Evolutionary conservation across 768 basidiomycete genomes (phyloP).

Genomic region (Boletus patriciae): DNA sequence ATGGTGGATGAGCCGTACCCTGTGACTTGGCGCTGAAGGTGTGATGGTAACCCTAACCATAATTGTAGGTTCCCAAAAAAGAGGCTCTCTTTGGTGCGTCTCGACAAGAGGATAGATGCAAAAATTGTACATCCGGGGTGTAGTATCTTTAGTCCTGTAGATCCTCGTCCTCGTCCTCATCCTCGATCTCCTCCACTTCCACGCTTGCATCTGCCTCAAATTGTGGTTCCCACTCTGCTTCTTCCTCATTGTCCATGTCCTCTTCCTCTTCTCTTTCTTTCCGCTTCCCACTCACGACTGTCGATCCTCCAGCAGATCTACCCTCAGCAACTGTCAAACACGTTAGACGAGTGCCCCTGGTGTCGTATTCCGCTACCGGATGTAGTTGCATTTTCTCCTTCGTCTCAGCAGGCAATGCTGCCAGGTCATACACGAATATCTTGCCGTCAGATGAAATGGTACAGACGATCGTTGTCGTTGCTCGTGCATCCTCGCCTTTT

Average conservation of each 20-base stretch:
- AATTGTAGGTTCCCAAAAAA: slow-evolving; percentile 10
- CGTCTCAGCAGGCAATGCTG: slow-evolving; percentile 40
- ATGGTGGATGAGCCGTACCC: slow-evolving; percentile 22
- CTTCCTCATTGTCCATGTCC: slow-evolving; percentile 36
- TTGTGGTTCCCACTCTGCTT: slow-evolving; percentile 30
- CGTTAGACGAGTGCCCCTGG: slow-evolving; percentile 83
- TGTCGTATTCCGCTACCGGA: slow-evolving; percentile 72
- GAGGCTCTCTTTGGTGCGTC: no score
- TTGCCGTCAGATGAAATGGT: slow-evolving; percentile 91
- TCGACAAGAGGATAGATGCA: no score
- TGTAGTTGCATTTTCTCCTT: slow-evolving; percentile 38
- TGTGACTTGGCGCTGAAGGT: neutral
- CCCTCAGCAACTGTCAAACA: slow-evolving; percentile 65
- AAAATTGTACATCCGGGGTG: no score
- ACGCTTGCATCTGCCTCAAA: slow-evolving; percentile 4
- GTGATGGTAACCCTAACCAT: slow-evolving; percentile 19
- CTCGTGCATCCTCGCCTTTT: slow-evolving; percentile 17
- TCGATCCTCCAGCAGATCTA: slow-evolving; percentile 22
- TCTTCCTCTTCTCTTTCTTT: slow-evolving; percentile 32
- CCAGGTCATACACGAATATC: slow-evolving; percentile 74
- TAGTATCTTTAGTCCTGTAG: neutral
- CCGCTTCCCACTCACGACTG: slow-evolving; percentile 34
- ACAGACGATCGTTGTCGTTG: slow-evolving; percentile 61
- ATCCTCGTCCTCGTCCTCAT: slow-evolving; percentile 11
- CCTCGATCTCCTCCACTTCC: slow-evolving; percentile 29